Evolutionary conservation across 805 yeast genomes (phyloP).

Genomic region (Hanseniaspora hatyaiensis): DNA sequence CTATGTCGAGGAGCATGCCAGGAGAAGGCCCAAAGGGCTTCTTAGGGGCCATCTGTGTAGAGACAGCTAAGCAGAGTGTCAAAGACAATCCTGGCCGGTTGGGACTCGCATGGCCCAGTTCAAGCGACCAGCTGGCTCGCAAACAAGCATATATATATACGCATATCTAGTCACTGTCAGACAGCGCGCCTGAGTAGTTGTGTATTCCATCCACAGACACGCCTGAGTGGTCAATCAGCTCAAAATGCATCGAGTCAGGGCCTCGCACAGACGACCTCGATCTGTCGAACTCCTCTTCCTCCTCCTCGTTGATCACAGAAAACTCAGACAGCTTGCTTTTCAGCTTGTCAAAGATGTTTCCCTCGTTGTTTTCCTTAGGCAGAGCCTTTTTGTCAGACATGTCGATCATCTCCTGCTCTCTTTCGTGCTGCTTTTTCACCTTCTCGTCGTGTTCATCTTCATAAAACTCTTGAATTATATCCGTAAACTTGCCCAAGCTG

Average conservation of each 20-base stretch:
- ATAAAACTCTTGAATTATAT: conserved; percentile 31
- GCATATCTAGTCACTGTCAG: conserved; percentile 2
- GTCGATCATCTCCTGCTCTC: not conserved
- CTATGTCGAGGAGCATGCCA: no score
- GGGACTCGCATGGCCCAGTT: no score
- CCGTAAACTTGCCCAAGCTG: conserved; percentile 11
- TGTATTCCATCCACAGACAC: conserved; percentile 7
- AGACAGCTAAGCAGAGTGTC: no score
- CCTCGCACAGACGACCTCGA: not conserved
- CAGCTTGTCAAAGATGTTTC: conserved; percentile 11
- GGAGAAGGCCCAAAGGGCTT: no score
- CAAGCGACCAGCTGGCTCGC: no score
- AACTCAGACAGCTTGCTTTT: conserved; percentile 13
- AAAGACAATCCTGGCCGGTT: no score
- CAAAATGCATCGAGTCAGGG: conserved; percentile 4
- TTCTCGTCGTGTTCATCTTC: conserved; percentile 29
- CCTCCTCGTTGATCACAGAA: conserved; percentile 14
- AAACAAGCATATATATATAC: not conserved
- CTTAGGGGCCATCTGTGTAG: no score
- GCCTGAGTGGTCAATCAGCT: conserved; percentile 12
- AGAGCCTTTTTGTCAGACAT: not conserved
- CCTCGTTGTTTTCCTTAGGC: not conserved
- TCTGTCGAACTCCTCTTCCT: conserved; percentile 14
- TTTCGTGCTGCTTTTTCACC: not conserved
- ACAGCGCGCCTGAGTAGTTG: not conserved